Conservation (phyloP, 1,284 basidiomycete species). For the Trichosporon coremiiforme region DNA sequence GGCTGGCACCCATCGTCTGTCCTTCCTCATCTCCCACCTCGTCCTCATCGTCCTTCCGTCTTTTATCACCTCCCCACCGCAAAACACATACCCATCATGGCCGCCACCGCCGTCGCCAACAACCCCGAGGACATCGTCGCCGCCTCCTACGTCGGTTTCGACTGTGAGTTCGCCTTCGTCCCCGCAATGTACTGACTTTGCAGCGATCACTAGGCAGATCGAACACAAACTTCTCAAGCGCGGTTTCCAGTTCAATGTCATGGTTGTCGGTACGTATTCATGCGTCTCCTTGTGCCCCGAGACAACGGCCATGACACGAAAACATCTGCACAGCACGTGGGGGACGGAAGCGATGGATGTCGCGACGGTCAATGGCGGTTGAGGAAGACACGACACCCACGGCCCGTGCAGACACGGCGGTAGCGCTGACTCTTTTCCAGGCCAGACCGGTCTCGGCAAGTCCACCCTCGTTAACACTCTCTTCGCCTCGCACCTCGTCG, state of each 20-base stretch:
- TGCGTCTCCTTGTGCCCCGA: background rate
- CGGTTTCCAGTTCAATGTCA: constrained; percentile 98
- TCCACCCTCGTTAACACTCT: constrained; percentile 98
- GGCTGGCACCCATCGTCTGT: background rate
- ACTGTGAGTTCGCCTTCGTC: constrained; percentile 60
- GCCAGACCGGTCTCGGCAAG: constrained; percentile 97
- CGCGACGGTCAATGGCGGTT: background rate
- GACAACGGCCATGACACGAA: background rate
- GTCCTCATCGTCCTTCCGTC: constrained; percentile 14
- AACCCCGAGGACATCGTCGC: constrained; percentile 71
- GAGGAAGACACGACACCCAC: background rate
- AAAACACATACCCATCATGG: constrained; percentile 34
- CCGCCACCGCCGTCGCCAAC: constrained; percentile 36
- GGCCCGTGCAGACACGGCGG: constrained; percentile 1
- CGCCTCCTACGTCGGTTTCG: constrained; percentile 87
- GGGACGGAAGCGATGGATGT: background rate
- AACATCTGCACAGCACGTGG: background rate
- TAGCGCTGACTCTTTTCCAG: constrained; percentile 57
- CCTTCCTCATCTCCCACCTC: constrained; percentile 18
- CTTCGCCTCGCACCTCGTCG: constrained; percentile 95
- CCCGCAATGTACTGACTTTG: constrained; percentile 15
- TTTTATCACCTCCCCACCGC: constrained; percentile 15
- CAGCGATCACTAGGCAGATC: constrained; percentile 89
- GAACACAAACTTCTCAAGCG: constrained; percentile 99
- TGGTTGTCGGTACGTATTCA: constrained; percentile 76